Percentiles rank a stretch among this genome's conserved stretches.
Conservation (phyloP, 345 rosid genomes). For the Aquilaria malaccensis region DNA sequence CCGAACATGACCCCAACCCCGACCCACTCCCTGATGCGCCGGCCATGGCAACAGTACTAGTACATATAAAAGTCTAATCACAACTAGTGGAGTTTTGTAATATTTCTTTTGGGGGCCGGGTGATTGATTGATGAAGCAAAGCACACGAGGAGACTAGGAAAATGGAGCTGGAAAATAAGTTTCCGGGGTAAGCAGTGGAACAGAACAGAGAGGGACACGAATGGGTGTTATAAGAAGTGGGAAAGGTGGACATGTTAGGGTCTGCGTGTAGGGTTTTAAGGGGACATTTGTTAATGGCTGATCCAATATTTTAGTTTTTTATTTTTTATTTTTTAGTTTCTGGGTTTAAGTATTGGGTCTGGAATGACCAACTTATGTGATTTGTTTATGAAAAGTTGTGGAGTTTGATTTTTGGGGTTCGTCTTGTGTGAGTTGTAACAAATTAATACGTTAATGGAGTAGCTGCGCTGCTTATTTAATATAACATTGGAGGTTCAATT, state of each 20-base stretch:
- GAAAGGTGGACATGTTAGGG: slow-evolving; percentile 50
- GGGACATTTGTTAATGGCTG: slow-evolving; percentile 53
- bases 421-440: too few species aligned
- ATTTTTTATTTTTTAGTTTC: slow-evolving; percentile 5
- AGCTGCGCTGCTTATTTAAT: too few species aligned
- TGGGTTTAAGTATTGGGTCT: neutral
- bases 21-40: slow-evolving; percentile 21
- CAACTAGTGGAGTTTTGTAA: too few species aligned
- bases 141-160: slow-evolving; percentile 39
- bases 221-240: slow-evolving; percentile 27
- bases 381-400: neutral
- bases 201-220: slow-evolving; percentile 7
- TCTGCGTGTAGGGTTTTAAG: slow-evolving; percentile 42
- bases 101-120: too few species aligned
- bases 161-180: slow-evolving; percentile 27
- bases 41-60: slow-evolving; percentile 21
- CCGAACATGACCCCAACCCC: slow-evolving; percentile 14
- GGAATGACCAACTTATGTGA: neutral
- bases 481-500: too few species aligned
- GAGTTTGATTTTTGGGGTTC: slow-evolving; percentile 14
- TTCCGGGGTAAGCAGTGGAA: neutral
- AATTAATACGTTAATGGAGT: too few species aligned
- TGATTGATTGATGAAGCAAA: neutral
- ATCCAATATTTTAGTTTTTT: slow-evolving; percentile 15
- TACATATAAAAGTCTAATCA: too few species aligned